A percentile compares a stretch with the other conserved stretches of the same genome.
These are phyloP conservation scores for Talaromyces nanjingensis DNA, from an alignment of 495 filamentous ascomycete species.

Conservation along the genomic window DNA sequence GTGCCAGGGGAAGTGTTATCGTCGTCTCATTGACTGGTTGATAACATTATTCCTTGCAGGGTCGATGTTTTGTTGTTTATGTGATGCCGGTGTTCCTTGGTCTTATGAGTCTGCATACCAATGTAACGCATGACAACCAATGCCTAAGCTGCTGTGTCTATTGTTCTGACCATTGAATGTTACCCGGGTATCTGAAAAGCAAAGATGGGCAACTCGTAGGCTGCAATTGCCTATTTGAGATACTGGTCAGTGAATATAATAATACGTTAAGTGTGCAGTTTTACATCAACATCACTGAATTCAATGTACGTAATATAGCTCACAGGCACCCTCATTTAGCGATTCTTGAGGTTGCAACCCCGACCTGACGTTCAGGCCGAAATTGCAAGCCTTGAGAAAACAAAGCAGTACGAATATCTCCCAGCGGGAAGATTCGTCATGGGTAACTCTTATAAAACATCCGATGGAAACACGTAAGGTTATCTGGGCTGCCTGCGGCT, in stretches of 20 bases:
- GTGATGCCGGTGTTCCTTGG: background rate
- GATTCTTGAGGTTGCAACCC: background rate
- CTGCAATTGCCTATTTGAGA: background rate
- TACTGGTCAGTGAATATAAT: background rate
- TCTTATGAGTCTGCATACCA: background rate
- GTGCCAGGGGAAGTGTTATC: background rate
- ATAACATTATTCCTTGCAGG: background rate
- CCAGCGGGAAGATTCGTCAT: no score
- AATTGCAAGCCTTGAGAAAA: no score
- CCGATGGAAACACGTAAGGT: no score
- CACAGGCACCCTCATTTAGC: background rate
- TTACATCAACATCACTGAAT: background rate
- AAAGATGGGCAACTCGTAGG: background rate
- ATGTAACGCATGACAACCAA: background rate
- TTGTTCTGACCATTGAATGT: background rate
- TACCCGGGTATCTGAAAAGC: background rate
- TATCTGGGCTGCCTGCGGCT: no score
- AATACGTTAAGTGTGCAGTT: background rate
- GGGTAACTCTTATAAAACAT: no score
- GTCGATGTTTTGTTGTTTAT: background rate
- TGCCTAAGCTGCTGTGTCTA: background rate
- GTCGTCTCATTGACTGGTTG: background rate
- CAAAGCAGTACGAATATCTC: no score
- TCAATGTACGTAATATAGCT: background rate
- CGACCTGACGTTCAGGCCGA: no score